phyloP scores from a whole-genome alignment of 805 yeast species.

The Ogataea dorogensis region DNA sequence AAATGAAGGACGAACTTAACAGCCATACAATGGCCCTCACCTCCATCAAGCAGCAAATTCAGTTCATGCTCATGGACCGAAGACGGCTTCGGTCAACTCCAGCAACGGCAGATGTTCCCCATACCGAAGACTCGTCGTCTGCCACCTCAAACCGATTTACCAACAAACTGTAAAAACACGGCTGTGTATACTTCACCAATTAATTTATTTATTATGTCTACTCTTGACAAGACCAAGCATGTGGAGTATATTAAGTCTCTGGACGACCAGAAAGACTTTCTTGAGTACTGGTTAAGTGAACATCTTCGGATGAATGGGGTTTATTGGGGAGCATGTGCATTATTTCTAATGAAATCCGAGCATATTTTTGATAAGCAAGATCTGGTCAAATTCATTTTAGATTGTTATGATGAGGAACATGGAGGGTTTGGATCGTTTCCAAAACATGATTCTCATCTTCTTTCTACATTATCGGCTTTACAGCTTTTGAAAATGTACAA shows the following conservation, averaged over 20 bases:
- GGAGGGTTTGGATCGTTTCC: conserved; percentile 94
- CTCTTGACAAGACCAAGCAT: conserved; percentile 47
- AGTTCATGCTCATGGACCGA: conserved; percentile 45
- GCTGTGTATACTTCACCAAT: conserved; percentile 2
- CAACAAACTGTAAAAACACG: conserved; percentile 20
- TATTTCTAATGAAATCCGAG: conserved; percentile 55
- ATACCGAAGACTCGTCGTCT: conserved; percentile 16
- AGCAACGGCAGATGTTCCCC: too few relatives aligned
- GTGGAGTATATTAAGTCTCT: conserved; percentile 53
- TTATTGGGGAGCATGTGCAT: conserved; percentile 91
- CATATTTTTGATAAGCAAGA: conserved; percentile 60
- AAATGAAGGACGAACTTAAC: conserved; percentile 47
- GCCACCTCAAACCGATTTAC: conserved; percentile 13
- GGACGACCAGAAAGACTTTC: conserved; percentile 53
- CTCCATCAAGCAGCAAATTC: conserved; percentile 50
- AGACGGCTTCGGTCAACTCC: conserved; percentile 29
- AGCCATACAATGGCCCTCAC: conserved; percentile 43
- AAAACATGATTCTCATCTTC: conserved; percentile 81
- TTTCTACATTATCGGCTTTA: conserved; percentile 81
- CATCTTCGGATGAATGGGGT: conserved; percentile 88
- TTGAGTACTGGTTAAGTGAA: conserved; percentile 86
- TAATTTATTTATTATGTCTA: background rate
- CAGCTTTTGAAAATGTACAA: conserved; percentile 74
- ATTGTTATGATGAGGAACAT: conserved; percentile 53
- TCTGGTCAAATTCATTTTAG: conserved; percentile 63